Base-by-base conservation (phyloP, 1,284 basidiomycete species). In the Stereum hirsutum region DNA sequence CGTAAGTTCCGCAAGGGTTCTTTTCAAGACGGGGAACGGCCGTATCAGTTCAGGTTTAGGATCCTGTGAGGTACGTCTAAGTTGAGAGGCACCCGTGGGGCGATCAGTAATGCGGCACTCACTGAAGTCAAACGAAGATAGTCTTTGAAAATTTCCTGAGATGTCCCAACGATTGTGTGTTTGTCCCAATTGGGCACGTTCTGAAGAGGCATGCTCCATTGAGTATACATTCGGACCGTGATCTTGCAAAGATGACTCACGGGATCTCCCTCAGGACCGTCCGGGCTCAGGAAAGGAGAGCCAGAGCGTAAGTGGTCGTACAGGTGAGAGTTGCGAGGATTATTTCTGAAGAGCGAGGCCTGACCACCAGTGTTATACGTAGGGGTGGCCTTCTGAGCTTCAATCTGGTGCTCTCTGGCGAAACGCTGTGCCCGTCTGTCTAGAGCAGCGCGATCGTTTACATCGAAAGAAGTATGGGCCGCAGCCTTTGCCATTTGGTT, bases 161-260 rank as follows among this genome's bases (percentile, higher is more conserved):
- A 89, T 21, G 87, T 93, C 42, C 96, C 96, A 39, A 96, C 89
- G 54, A 99, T 97, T 4, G 94, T 97, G 62, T 85, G 75, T 43
- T 81, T 80, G 68, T 99, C 95, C 96, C 96, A 99, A 61, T 96
- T 88, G 46, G 94, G 85, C 8, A 96, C 92, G 56, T 95, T 94
- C 93, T 94, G 57, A 26, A 42, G 28, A n/a, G 26, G 45, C 17
- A 10, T 32, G 31, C n/a, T 5, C 19, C n/a, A 43, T 21, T 36
- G 17, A 30, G 24, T 25, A 36, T 20, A 23, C 20, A 15, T 23
- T 23, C 7, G 15, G 19, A 39, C 6, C 11, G 20, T 17, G 23
- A 15, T 15, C 35, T 38, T 12, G 24, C n/a, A 25, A 15, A n/a
- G 21, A 33, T n/a, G 23, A 69, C 80, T 41, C 53, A 86, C 84